Base-by-base conservation (phyloP, 257 asterid species). In the Dorcoceras hygrometricum region DNA sequence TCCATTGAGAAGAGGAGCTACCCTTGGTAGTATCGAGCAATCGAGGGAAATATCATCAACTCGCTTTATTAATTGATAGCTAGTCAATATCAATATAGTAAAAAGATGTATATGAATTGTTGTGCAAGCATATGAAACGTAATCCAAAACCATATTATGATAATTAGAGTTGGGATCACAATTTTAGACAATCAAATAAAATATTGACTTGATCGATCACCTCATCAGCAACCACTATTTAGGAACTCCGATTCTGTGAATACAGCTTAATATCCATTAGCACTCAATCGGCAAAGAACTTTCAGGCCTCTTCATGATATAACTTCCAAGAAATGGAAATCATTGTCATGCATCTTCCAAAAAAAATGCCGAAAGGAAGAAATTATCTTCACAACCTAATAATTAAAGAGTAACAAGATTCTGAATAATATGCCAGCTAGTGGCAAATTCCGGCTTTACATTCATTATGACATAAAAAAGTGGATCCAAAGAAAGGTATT, bases 1-100 rank as follows among this genome's bases (percentile, higher is more conserved):
- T n/a, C 24, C 77, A 58, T 69, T 85, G 82, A 66, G 50, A 59
- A 81, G 97, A 80, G 75, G 73, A 63, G 22, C 76, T 54, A 76
- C 92, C 28, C 87, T 64, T 79, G 73, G 71, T 57, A 55, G 27
- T 31, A 28, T 4, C 31, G 4, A 6, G 36, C 0, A 29, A 29
- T 3, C 34, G 5, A 4, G 7, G 5, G n/a, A 1, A 12, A 39
- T 14, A 19, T 43, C 51, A 2, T 43, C 19, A 3, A 14, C 51
- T 43, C 51, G 51, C 12, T 4, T 43, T 12, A 14, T 4, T 14
- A 14, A 43, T 14, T 4, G 51, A 43, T 43, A 43, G 6, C 19
- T 12, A 14, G 51, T 11, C n/a, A 12, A 39, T 39, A 39, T 39
- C n/a, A 12, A 43, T 14, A 43, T 43, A 43, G 51, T 43, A 43